Base-by-base conservation (phyloP, 176 grass and related monocot genomes). In the Rhipidocladum racemiflorum region DNA sequence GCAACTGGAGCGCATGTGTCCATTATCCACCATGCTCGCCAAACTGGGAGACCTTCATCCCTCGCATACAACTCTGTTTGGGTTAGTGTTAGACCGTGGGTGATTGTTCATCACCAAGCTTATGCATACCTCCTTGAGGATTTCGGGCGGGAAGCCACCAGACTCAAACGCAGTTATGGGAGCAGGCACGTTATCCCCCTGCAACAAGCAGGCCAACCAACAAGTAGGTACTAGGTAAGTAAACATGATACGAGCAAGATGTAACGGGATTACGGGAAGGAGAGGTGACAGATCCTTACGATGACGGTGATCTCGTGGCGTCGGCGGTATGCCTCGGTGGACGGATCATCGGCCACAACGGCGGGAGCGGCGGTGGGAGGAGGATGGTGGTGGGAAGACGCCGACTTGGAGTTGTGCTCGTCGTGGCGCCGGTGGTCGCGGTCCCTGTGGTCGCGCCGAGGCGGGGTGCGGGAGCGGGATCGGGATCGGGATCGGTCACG, bases 111-210 rank as follows among this genome's bases (percentile, higher is more conserved):
- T 82, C 72, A 76, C 45, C 77, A 9, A 77, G 18, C 25, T 67
- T 62, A n/a, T 74, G n/a, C 83, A 77, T 99, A 99, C 96, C 92
- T 95, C 92, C 88, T 91, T 91, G 59, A 95, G 88, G 76, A 95
- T 88, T 83, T 99, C 96, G 0, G 80, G 10, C 4, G 92, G 91
- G 24, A 99, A 93, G 43, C 80, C 85, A 71, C 92, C 85, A 69
- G 96, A 76, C 74, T 99, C 96, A 90, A 99, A 99, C 67, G 89
- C 91, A 43, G 83, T 83, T 49, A 90, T 85, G 4, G 96, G 96
- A 74, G 89, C 78, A 10, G 96, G 96, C 70, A 90, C 91, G 74
- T 99, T 88, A 76, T 91, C 89, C 65, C 96, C 92, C 96, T 99
- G 69, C 36, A 85, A 29, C 71, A 76, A 61, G 51, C 35, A 84